These are phyloP conservation scores for Trichosporon sp. DNA, from an alignment of 1,284 basidiomycete genomes.

Conservation along the genomic window DNA sequence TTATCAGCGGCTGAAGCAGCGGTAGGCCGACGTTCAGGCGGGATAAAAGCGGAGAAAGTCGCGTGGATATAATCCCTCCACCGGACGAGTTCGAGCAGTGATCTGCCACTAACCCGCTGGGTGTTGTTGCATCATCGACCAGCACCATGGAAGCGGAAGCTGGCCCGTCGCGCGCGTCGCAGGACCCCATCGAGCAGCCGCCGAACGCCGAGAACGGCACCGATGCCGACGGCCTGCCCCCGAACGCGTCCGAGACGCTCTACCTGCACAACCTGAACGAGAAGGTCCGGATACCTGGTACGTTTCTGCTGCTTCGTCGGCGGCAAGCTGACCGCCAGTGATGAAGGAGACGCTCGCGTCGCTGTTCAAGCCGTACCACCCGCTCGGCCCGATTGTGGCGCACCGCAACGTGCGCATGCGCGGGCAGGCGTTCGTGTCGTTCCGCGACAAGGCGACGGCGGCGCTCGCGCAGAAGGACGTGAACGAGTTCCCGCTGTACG, in stretches of 20 bases:
- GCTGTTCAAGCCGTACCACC: constrained; percentile 89
- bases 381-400: constrained; percentile 85
- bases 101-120: not conserved
- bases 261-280: constrained; percentile 98
- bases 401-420: constrained; percentile 93
- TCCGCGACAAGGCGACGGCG: constrained; percentile 73
- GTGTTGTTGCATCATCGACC: not conserved
- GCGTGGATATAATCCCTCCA: not conserved
- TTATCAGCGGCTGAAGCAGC: not conserved
- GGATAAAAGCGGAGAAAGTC: not conserved
- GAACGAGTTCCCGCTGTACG: constrained; percentile 88
- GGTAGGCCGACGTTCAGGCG: not conserved
- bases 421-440: constrained; percentile 96
- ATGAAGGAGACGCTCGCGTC: constrained; percentile 82
- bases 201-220: not conserved
- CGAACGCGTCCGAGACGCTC: constrained; percentile 69
- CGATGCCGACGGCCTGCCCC: constrained; percentile 35
- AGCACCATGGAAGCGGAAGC: constrained; percentile 1
- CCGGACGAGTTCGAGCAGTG: not conserved
- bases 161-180: not conserved
- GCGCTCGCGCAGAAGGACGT: constrained; percentile 87
- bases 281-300: constrained; percentile 82
- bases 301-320: constrained; percentile 23
- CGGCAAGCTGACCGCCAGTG: constrained; percentile 51
- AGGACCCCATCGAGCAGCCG: not conserved